Percentiles rank a stretch among this genome's conserved stretches.
Conservation (phyloP, 2,329 filamentous ascomycete genomes). For the Ophiostoma sp. region DNA sequence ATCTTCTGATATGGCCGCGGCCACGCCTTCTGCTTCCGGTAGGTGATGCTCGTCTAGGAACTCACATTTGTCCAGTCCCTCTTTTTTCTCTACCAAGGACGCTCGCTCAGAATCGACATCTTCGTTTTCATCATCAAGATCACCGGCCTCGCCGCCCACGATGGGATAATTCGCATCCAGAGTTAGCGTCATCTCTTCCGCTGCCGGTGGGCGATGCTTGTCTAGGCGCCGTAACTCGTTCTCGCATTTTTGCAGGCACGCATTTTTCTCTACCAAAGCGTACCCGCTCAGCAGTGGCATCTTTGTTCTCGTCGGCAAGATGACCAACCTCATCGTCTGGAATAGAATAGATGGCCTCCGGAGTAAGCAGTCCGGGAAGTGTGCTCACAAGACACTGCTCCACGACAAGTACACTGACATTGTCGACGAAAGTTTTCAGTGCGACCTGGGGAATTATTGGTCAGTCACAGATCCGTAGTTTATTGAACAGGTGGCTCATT, state of each 20-base stretch:
- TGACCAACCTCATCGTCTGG: constrained; percentile 26
- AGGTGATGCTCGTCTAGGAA: too few species aligned
- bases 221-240: constrained; percentile 27
- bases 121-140: too few species aligned
- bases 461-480: not conserved
- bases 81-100: too few species aligned
- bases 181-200: too few species aligned
- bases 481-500: too few species aligned
- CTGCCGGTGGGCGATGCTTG: constrained; percentile 17
- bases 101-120: too few species aligned
- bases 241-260: constrained; percentile 29
- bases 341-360: constrained; percentile 31
- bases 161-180: too few species aligned
- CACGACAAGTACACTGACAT: constrained; percentile 33
- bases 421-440: constrained; percentile 34
- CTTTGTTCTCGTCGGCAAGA: constrained; percentile 32
- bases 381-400: constrained; percentile 33
- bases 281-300: constrained; percentile 28
- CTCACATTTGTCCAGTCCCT: too few species aligned
- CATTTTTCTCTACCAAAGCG: constrained; percentile 34
- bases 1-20: too few species aligned
- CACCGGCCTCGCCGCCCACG: too few species aligned
- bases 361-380: constrained; percentile 31
- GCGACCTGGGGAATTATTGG: constrained; percentile 28
- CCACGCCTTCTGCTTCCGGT: too few species aligned